These are phyloP conservation scores for Plasmodium yoelii DNA, from an alignment of 169 alveolate genomes.

Conservation along the genomic window DNA sequence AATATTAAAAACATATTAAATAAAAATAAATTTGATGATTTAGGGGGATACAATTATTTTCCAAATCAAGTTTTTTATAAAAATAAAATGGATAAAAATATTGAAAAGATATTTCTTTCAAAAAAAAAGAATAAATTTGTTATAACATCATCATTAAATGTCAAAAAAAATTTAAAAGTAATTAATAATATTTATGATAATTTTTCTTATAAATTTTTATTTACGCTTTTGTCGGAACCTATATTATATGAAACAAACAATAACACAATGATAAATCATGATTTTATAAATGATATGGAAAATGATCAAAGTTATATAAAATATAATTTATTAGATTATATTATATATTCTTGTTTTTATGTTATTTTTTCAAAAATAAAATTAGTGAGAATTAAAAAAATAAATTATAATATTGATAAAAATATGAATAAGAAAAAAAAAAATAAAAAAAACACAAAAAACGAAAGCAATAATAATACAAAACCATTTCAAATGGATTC, in stretches of 20 bases:
- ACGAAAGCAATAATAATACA: neutral
- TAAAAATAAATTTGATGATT: conserved; percentile 23
- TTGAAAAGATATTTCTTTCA: conserved; percentile 46
- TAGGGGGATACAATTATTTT: conserved; percentile 29
- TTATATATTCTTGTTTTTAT: conserved; percentile 60
- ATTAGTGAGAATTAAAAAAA: conserved; percentile 37
- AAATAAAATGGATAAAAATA: conserved; percentile 57
- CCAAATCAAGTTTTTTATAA: conserved; percentile 37
- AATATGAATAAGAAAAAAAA: conserved; percentile 4
- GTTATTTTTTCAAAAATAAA: conserved; percentile 45
- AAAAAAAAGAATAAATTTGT: conserved; percentile 28
- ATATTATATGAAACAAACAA: conserved; percentile 28
- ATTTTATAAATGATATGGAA: conserved; percentile 39
- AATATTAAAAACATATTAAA: conserved; percentile 24
- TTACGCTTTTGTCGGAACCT: conserved; percentile 42
- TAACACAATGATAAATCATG: conserved; percentile 16
- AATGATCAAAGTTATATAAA: conserved; percentile 24
- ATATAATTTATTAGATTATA: conserved; percentile 70
- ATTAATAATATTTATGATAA: conserved; percentile 22
- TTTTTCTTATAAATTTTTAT: conserved; percentile 35
- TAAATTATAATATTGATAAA: conserved; percentile 10
- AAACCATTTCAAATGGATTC: conserved; percentile 38
- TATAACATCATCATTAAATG: conserved; percentile 26
- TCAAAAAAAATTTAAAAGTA: conserved; percentile 45
- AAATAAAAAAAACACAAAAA: conserved; percentile 5